Evolutionary conservation across 2,329 filamentous ascomycete genomes (phyloP), one percentile per base, ranked within the genome.

Genomic region (Bisporella sp.): DNA sequence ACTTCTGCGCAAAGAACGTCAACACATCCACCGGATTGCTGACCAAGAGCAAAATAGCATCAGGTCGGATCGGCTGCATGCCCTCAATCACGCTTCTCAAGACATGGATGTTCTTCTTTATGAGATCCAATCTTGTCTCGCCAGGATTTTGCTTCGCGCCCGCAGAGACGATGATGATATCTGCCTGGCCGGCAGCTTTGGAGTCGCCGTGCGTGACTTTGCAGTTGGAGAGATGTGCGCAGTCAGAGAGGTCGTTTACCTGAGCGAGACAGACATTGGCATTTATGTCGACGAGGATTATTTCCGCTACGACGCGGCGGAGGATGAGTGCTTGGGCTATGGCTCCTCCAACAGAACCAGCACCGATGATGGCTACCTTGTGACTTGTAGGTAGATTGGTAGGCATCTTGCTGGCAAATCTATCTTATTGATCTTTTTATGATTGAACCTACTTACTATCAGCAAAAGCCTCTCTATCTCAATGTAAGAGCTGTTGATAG

Each of bases 11-110:
- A 46, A 78, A 69, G 43, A 72, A 71, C 1, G 77, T 78, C 33
- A 79, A 64, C 31, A 79, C 65, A 57, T 80, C 77, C 21, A 79
- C 75, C 0, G 77, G 77, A 58, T 79, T 78, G 2, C 77, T 70
- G 4, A 79, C 74, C 1, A 79, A 62, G 1, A 80, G 62, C 0
- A 79, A 59, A 31, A 80, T 70, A 0, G 74, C 67, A 48, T 76
- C 68, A 4, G 68, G 61, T 30, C 64, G 66, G 49, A 79, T 73
- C 0, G 75, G 74, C 9, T 66, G 67, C 70, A 79, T 76, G 33
- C 67, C 66, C 3, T 67, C 62, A 32, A 78, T 68, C 12, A 74
- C 71, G n/a, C 66, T 71, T 5, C 67, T 66, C 30, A 79, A 59
- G 44, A 78, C 75, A 28, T 68, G 67, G 28, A 74, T 57, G 54